These are phyloP conservation scores for Filobasidium uniguttulatum DNA, from an alignment of 1,284 basidiomycete genomes.

Conservation along the genomic window DNA sequence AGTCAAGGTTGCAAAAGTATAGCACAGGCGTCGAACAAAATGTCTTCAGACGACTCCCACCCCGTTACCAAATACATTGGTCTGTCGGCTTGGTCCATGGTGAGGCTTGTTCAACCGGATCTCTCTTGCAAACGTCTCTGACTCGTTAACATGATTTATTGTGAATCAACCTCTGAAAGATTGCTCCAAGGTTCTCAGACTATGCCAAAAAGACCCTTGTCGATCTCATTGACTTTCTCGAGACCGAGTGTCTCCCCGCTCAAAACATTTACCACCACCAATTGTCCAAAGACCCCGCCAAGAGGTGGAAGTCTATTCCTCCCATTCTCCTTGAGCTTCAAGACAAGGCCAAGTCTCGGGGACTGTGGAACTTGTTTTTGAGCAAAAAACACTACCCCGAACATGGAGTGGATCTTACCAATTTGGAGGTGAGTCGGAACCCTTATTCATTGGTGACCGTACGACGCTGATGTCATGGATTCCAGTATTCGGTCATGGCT, in stretches of 20 bases:
- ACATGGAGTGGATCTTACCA: slow-evolving; percentile 69
- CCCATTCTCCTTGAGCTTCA: slow-evolving; percentile 75
- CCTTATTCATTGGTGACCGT: background rate
- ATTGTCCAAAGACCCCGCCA: slow-evolving; percentile 54
- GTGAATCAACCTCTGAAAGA: slow-evolving; percentile 37
- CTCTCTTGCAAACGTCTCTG: background rate
- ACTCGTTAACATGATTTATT: background rate
- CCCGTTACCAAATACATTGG: slow-evolving; percentile 61
- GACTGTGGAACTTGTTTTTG: slow-evolving; percentile 94
- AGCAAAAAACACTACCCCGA: slow-evolving; percentile 85
- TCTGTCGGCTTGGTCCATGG: slow-evolving; percentile 66
- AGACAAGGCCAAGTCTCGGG: slow-evolving; percentile 67
- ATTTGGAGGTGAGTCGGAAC: slow-evolving; percentile 58
- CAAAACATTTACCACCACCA: slow-evolving; percentile 65
- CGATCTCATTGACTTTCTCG: slow-evolving; percentile 42
- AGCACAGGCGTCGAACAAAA: too few species aligned
- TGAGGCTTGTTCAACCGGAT: slow-evolving; percentile 31
- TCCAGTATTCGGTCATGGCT: slow-evolving; percentile 87
- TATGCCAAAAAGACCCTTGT: slow-evolving; percentile 73
- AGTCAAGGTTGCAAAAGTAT: too few species aligned
- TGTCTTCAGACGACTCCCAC: too few species aligned
- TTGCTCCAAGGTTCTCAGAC: slow-evolving; percentile 80
- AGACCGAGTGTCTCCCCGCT: slow-evolving; percentile 81
- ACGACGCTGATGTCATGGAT: background rate
- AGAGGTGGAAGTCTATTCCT: slow-evolving; percentile 71